These are phyloP conservation scores for Helicocarpus griseus DNA, from an alignment of 2,329 filamentous ascomycete species.

Conservation along the genomic window DNA sequence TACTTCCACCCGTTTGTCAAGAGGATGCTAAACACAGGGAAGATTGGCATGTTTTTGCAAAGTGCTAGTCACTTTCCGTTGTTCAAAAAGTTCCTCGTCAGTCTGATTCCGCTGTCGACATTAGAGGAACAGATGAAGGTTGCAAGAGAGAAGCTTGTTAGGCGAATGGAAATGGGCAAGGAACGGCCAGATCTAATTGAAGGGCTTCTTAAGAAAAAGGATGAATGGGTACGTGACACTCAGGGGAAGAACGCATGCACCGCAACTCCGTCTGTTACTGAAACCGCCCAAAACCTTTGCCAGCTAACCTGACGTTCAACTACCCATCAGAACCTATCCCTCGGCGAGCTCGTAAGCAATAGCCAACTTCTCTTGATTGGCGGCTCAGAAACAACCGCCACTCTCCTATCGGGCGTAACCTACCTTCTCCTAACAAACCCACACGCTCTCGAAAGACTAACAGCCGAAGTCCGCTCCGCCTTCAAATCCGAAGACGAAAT, in stretches of 20 bases:
- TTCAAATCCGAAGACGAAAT: conserved; percentile 34
- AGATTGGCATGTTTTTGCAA: conserved; percentile 2
- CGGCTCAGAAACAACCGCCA: conserved; percentile 41
- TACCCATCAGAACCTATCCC: conserved; percentile 10
- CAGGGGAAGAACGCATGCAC: neutral
- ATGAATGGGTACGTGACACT: conserved; percentile 2
- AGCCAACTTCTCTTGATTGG: conserved; percentile 27
- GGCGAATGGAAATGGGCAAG: neutral
- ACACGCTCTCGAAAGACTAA: conserved; percentile 20
- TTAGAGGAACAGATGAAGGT: conserved; percentile 5
- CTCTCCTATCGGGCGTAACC: conserved; percentile 32
- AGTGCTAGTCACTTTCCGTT: conserved; percentile 5
- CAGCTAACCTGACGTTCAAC: neutral
- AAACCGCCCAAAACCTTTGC: neutral
- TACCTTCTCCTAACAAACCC: conserved; percentile 33
- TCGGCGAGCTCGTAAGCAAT: conserved; percentile 27
- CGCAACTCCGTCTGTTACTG: neutral
- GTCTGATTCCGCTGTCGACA: conserved; percentile 8
- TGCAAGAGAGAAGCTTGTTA: neutral
- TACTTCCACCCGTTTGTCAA: conserved; percentile 20
- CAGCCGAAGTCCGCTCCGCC: conserved; percentile 30
- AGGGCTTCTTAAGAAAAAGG: conserved; percentile 1
- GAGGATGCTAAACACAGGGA: conserved; percentile 14
- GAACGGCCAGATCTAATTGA: conserved; percentile 3
- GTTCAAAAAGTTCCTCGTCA: conserved; percentile 10